phyloP scores from a whole-genome alignment of 129 eudicot genomes.

The Solidago caesia region DNA sequence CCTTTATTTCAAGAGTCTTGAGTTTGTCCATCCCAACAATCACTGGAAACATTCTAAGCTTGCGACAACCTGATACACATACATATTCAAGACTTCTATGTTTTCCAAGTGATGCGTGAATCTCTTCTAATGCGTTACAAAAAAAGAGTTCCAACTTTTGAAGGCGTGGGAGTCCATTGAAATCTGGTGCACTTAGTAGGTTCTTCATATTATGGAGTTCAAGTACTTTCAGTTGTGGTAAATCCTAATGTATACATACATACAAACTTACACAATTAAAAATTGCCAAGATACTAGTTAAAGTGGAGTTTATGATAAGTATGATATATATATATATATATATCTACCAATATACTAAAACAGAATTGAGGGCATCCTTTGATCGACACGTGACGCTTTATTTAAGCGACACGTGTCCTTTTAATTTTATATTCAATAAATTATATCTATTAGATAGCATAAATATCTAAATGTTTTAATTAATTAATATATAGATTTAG shows the following conservation, averaged over 20 bases:
- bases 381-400: too few species aligned
- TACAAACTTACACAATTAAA: background rate
- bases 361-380: too few species aligned
- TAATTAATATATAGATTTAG: too few species aligned
- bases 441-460: too few species aligned
- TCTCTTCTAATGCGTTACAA: background rate
- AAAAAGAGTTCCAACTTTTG: background rate
- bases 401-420: too few species aligned
- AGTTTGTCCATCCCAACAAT: too few species aligned
- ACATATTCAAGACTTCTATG: background rate
- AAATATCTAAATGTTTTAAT: too few species aligned
- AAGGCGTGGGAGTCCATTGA: constrained; percentile 10
- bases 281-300: background rate
- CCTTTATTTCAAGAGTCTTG: too few species aligned
- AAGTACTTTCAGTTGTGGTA: constrained; percentile 11
- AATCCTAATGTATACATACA: background rate
- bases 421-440: too few species aligned
- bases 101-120: constrained; percentile 13
- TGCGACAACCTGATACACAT: too few species aligned
- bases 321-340: background rate
- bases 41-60: too few species aligned
- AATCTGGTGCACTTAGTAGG: constrained; percentile 18
- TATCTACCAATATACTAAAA: too few species aligned
- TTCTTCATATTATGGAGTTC: background rate
- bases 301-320: background rate